Conservation (phyloP, 164 flowering plant genomes). For the Dillenia suffruticosa region DNA sequence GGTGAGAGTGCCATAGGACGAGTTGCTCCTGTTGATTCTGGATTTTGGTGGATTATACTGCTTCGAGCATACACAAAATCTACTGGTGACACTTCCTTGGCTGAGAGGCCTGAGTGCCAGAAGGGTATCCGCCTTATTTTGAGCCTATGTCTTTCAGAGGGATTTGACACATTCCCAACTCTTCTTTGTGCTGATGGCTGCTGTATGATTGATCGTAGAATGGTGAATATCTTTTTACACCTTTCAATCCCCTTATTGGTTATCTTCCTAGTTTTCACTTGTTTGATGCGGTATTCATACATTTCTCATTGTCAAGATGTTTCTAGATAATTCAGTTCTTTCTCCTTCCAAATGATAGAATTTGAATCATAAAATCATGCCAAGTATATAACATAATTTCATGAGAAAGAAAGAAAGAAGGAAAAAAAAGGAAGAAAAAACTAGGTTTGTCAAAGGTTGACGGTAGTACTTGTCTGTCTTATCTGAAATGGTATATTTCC, state of each 20-base stretch:
- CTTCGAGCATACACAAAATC: constrained; percentile 83
- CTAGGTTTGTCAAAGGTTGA: too few species aligned
- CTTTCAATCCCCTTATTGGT: too few species aligned
- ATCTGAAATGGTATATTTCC: too few species aligned
- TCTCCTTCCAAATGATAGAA: too few species aligned
- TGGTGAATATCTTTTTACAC: constrained; percentile 41
- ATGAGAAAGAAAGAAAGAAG: too few species aligned
- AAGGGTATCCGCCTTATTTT: constrained; percentile 75
- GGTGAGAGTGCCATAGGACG: constrained; percentile 91
- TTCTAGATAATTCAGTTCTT: too few species aligned
- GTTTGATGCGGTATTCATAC: background rate
- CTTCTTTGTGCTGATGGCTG: constrained; percentile 88
- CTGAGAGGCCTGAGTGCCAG: constrained; percentile 75
- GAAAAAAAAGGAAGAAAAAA: too few species aligned
- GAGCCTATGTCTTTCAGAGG: constrained; percentile 78
- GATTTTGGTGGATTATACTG: constrained; percentile 88
- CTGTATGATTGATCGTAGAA: constrained; percentile 84
- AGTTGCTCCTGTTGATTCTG: constrained; percentile 91
- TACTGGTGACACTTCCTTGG: constrained; percentile 66
- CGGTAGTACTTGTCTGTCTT: too few species aligned
- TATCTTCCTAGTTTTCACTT: too few species aligned
- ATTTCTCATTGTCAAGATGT: too few species aligned
- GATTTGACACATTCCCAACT: constrained; percentile 90
- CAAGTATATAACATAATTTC: too few species aligned
- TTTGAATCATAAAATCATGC: too few species aligned